Evolutionary conservation across 2,329 filamentous ascomycete genomes (phyloP).

Genomic region (Fusarium lateritium): DNA sequence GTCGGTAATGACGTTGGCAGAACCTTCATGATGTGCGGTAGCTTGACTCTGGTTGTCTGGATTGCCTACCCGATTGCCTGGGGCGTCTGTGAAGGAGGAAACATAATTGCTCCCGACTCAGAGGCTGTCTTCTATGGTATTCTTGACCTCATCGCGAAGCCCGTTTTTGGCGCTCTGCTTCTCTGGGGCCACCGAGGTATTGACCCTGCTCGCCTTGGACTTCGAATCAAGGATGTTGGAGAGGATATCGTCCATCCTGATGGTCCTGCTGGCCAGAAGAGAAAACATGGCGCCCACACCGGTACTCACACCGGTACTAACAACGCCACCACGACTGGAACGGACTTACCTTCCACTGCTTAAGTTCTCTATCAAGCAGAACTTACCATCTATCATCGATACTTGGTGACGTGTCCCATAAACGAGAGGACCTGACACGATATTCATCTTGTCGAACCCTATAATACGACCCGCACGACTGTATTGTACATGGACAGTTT

Average conservation of each 20-base stretch:
- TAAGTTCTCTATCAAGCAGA: neutral
- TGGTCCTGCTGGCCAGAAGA: constrained; percentile 7
- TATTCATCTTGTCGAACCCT: no score
- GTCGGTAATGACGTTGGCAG: constrained; percentile 68
- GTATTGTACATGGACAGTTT: no score
- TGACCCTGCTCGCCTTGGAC: constrained; percentile 68
- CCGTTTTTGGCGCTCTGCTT: constrained; percentile 72
- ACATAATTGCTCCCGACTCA: constrained; percentile 70
- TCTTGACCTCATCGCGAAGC: constrained; percentile 76
- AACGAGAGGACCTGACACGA: no score
- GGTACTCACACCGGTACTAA: neutral
- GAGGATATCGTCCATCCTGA: constrained; percentile 19
- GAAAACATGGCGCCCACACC: neutral
- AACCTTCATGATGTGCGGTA: constrained; percentile 70
- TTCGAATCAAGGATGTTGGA: constrained; percentile 55
- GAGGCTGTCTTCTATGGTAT: constrained; percentile 79
- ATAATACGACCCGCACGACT: no score
- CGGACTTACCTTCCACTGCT: neutral
- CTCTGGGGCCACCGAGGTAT: constrained; percentile 76
- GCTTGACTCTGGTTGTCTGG: constrained; percentile 68
- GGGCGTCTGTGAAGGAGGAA: constrained; percentile 67
- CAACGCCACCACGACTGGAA: neutral
- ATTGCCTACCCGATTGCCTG: constrained; percentile 71
- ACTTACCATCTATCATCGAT: no score
- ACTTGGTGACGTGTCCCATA: no score